A percentile compares a stretch with the other conserved stretches of the same genome.
Conservation (phyloP, 805 yeast species). For the Suhomyces pyralidae region DNA sequence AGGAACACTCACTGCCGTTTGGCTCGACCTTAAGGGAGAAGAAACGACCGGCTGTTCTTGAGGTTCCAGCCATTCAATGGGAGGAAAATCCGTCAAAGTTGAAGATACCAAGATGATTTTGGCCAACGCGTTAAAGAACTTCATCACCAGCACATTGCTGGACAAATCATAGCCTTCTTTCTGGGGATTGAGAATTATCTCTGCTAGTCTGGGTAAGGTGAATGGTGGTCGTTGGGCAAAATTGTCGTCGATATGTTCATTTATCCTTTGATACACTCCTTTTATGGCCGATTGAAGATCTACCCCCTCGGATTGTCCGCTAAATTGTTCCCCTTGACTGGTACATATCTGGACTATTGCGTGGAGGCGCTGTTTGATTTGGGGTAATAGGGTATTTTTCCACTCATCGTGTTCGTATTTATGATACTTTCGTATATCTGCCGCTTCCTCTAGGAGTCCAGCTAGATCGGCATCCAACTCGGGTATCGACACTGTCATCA, state of each 20-base stretch:
- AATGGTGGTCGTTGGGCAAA: constrained; percentile 44
- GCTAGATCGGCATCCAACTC: neutral
- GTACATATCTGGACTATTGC: constrained; percentile 4
- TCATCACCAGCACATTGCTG: constrained; percentile 30
- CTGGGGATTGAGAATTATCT: constrained; percentile 42
- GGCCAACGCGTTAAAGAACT: constrained; percentile 44
- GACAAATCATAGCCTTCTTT: constrained; percentile 29
- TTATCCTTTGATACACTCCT: constrained; percentile 23
- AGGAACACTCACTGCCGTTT: constrained; percentile 13
- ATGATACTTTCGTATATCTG: neutral
- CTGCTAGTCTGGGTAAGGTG: constrained; percentile 47
- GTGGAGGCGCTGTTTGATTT: constrained; percentile 7
- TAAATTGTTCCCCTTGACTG: constrained; percentile 3
- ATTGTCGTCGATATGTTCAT: constrained; percentile 24
- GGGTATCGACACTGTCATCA: neutral
- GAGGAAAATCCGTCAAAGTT: constrained; percentile 20
- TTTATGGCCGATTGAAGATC: constrained; percentile 5
- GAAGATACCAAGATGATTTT: constrained; percentile 31
- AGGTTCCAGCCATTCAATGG: constrained; percentile 1
- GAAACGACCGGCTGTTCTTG: neutral
- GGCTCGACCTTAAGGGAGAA: constrained; percentile 5
- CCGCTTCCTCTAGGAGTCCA: neutral
- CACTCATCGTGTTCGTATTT: constrained; percentile 3
- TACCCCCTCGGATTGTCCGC: constrained; percentile 9
- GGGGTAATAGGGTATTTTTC: constrained; percentile 9